Base-by-base conservation (phyloP, 164 flowering plant genomes). In the Sextonia rubra region DNA sequence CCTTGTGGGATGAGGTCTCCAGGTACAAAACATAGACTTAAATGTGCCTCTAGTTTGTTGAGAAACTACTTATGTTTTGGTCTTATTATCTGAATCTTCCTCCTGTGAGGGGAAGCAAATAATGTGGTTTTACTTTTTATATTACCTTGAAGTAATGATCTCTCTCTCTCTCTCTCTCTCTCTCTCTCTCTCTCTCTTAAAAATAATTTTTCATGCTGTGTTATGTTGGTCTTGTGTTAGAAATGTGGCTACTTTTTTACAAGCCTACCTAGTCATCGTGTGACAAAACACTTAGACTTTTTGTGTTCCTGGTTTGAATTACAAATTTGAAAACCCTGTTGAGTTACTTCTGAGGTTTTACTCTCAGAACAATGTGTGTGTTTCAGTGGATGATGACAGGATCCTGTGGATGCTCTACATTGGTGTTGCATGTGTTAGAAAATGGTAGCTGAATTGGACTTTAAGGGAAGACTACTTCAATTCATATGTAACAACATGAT, bases 1-100 rank as follows among this genome's bases (percentile, higher is more conserved):
- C 97, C 47, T 71, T 95, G 61, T 95, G 99, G 99, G 97, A 95
- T 78, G 99, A 95, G 80, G 90, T 95, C 72, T 88, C 99, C 55
- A 93, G 99, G 99, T 93, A 77, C 47, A 20, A 6, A 61, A 24
- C n/a, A 14, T 12, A 44, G 3, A 12, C 12, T 2, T 11, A 23
- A 23, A 25, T 22, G 27, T 61, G 20, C 27, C 24, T 61, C 64
- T 56, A 1, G 60, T n/a, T 18, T 1, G 18, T 14, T 17, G 58
- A 12, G 12, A 14, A 17, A 12, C 58, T 11, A 52, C n/a, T 18
- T 4, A 14, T 52, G 58, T n/a, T n/a, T n/a, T 17, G 58, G 58
- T 52, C 58, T 52, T 52, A 17, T 52, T 52, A 52, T 52, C 17
- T 52, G n/a, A 52, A 52, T 52, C 58, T 52, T 20, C n/a, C 58